Base-by-base conservation (phyloP, 441 rosid species). In the Aquilaria agallochum region DNA sequence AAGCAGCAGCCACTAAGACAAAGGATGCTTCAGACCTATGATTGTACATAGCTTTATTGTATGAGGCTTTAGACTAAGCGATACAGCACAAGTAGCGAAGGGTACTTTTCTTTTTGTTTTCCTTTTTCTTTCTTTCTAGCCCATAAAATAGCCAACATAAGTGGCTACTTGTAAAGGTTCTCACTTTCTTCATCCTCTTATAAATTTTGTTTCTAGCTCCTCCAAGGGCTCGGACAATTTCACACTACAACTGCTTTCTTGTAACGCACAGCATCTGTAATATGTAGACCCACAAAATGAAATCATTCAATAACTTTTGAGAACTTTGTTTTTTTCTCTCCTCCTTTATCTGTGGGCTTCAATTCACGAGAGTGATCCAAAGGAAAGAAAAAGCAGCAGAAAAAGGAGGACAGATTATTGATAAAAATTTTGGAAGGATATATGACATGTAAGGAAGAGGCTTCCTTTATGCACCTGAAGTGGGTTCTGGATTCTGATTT, bases 401-500 rank as follows among this genome's bases (percentile, higher is more conserved):
- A 62, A 53, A 66, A 55, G 55, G 42, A 59, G 49, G 66, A 5
- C 64, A 58, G 67, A 61, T 32, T 46, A 72, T 66, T 64, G 65
- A 59, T 47, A 15, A 20, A 51, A 52, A n/a, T 36, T 66, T 66
- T 57, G 66, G 68, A 50, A 61, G 54, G 30, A 36, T 36, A 36
- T 50, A 42, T 61, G 78, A 76, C 74, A 68, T 63, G 59, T 68
- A 20, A 20, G 27, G 27, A 63, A 62, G 61, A 57, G 68, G 55
- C 74, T 75, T 63, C 78, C 59, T 73, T 78, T 74, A 66, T 27
- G 64, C 71, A 61, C 44, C 42, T 49, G 55, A 68, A 79, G 84
- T 77, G 77, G 83, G 73, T 64, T 80, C 67, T 69, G 68, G 79
- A 74, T 81, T 79, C 77, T 77, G 47, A 72, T 64, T 72, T 65